These are phyloP conservation scores for Penicillium sp. DNA, from an alignment of 2,329 filamentous ascomycete genomes.

Conservation along the genomic window DNA sequence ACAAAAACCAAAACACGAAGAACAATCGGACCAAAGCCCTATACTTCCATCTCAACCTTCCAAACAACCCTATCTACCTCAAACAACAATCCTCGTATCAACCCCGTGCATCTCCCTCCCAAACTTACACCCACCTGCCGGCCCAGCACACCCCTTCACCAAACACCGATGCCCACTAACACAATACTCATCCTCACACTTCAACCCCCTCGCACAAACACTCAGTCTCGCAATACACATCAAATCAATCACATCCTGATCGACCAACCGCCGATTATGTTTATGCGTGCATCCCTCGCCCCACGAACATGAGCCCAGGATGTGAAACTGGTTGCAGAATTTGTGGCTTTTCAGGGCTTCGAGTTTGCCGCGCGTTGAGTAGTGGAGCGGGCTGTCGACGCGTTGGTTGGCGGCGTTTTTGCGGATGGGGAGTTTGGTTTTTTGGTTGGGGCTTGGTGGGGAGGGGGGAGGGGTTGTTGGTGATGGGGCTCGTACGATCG, in stretches of 20 bases:
- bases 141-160: conserved; percentile 20
- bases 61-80: background rate
- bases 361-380: conserved; percentile 26
- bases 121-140: conserved; percentile 31
- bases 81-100: conserved; percentile 29
- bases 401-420: conserved; percentile 19
- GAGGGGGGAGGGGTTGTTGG: background rate
- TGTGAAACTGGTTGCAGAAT: conserved; percentile 44
- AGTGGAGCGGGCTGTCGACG: conserved; percentile 36
- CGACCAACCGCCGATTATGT: conserved; percentile 34
- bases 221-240: conserved; percentile 39
- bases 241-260: conserved; percentile 35
- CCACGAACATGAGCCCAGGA: conserved; percentile 34
- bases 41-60: background rate
- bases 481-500: conserved; percentile 8
- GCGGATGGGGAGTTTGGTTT: conserved; percentile 3
- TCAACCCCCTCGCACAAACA: conserved; percentile 36
- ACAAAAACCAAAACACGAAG: background rate
- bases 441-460: background rate
- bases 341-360: conserved; percentile 36
- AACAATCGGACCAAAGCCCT: background rate
- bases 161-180: conserved; percentile 39
- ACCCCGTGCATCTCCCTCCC: conserved; percentile 27
- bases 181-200: conserved; percentile 38
- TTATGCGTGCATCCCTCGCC: conserved; percentile 34